Percentiles rank a stretch among this genome's conserved stretches.
These are phyloP conservation scores for Chrysoporthe puriensis DNA, from an alignment of 2,329 filamentous ascomycete species.

Conservation along the genomic window DNA sequence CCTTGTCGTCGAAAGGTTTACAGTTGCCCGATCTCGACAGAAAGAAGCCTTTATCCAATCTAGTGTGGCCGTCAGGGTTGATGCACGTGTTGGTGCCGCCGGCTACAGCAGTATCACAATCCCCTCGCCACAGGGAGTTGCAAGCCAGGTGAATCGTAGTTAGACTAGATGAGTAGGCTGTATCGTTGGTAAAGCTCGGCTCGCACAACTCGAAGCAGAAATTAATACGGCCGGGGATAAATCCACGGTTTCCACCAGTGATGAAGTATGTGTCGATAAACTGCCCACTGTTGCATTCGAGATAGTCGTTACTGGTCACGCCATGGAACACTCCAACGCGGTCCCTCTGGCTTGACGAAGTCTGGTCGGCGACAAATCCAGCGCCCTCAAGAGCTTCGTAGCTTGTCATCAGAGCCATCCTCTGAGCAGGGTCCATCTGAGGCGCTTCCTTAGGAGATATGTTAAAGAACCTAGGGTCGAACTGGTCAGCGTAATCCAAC, in stretches of 20 bases:
- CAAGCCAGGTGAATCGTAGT: slow-evolving; percentile 51
- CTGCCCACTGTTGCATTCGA: slow-evolving; percentile 73
- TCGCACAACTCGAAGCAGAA: slow-evolving; percentile 46
- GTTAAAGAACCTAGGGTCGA: slow-evolving; percentile 73
- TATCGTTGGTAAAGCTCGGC: slow-evolving; percentile 44
- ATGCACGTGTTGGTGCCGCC: slow-evolving; percentile 69
- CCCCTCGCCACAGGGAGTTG: slow-evolving; percentile 65
- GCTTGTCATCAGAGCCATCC: slow-evolving; percentile 65
- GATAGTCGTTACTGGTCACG: slow-evolving; percentile 76
- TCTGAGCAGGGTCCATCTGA: slow-evolving; percentile 66
- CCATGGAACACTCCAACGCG: slow-evolving; percentile 74
- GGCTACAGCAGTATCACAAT: slow-evolving; percentile 67
- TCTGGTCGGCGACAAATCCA: slow-evolving; percentile 65
- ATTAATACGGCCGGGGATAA: slow-evolving; percentile 51
- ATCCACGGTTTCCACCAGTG: slow-evolving; percentile 53
- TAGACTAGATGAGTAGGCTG: slow-evolving; percentile 44
- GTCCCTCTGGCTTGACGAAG: slow-evolving; percentile 55
- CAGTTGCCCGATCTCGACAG: slow-evolving; percentile 47
- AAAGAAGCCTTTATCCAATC: slow-evolving; percentile 67
- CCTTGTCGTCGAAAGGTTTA: slow-evolving; percentile 66
- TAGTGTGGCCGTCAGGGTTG: slow-evolving; percentile 67
- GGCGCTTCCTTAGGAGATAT: slow-evolving; percentile 70
- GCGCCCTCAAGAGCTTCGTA: slow-evolving; percentile 72
- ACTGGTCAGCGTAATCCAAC: slow-evolving; percentile 36
- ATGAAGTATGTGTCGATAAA: slow-evolving; percentile 62